Conservation (phyloP, 2,329 filamentous ascomycete genomes). For the Diaporthe vaccinii region DNA sequence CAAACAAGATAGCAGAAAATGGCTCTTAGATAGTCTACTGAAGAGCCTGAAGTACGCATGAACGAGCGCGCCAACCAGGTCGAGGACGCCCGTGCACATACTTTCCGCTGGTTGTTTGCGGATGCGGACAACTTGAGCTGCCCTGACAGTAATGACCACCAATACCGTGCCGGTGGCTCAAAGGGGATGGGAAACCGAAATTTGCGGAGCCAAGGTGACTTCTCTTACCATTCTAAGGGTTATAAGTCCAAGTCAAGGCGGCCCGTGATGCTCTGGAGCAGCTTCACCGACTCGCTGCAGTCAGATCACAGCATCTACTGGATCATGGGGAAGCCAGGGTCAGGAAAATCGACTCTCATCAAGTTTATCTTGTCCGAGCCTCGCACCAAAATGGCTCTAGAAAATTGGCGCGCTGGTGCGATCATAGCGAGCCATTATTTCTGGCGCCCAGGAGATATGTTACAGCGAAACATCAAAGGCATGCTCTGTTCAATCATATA, state of each 20-base stretch:
- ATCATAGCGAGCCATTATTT: conserved; percentile 47
- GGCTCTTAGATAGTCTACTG: fast-evolving
- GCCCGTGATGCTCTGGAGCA: not conserved
- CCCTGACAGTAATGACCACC: not conserved
- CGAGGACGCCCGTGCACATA: fast-evolving
- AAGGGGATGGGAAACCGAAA: not conserved
- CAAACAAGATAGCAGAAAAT: not conserved
- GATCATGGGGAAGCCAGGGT: conserved; percentile 50
- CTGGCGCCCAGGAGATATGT: conserved; percentile 46
- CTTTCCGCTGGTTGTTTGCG: not conserved
- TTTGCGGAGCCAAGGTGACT: not conserved
- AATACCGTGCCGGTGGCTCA: not conserved
- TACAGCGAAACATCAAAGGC: conserved; percentile 47
- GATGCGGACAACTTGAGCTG: not conserved
- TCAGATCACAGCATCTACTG: conserved; percentile 43
- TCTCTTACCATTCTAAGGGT: not conserved
- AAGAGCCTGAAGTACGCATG: not conserved
- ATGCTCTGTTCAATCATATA: conserved; percentile 47
- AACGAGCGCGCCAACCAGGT: not conserved
- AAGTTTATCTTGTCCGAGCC: conserved; percentile 46
- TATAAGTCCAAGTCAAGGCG: no score
- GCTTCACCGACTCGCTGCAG: conserved; percentile 5
- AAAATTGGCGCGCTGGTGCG: conserved; percentile 41
- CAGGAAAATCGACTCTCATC: conserved; percentile 51
- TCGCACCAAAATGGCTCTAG: conserved; percentile 39